These are phyloP conservation scores for Botrytis aclada DNA, from an alignment of 2,329 filamentous ascomycete genomes.

Conservation along the genomic window DNA sequence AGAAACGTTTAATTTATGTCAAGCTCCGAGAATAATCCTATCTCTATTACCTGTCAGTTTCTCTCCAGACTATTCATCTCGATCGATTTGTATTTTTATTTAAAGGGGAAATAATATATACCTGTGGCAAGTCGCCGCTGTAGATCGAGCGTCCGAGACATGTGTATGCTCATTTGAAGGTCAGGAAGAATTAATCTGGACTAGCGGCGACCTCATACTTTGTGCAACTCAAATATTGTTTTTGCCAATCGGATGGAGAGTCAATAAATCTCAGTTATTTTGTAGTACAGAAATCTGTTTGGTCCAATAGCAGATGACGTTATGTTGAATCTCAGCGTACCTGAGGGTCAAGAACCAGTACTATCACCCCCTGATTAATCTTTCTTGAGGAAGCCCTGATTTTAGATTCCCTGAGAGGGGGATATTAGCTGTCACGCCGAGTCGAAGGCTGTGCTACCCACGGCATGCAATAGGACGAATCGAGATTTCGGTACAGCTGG, in stretches of 20 bases:
- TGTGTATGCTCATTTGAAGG: background rate
- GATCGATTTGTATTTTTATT: background rate
- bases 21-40: background rate
- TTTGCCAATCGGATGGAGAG: background rate
- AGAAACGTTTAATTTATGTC: background rate
- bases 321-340: background rate
- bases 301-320: background rate
- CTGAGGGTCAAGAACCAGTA: background rate
- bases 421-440: background rate
- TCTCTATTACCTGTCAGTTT: background rate
- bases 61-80: background rate
- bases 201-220: background rate
- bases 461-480: background rate
- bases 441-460: background rate
- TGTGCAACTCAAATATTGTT: background rate
- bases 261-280: background rate
- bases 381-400: background rate
- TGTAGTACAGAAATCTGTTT: background rate
- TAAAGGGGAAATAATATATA: background rate
- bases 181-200: background rate
- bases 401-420: background rate
- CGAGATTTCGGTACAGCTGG: background rate
- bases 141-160: background rate
- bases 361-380: background rate
- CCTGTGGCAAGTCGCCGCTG: background rate